phyloP scores from a whole-genome alignment of 2,329 filamentous ascomycete species.

The Cladophialophora bantiana region DNA sequence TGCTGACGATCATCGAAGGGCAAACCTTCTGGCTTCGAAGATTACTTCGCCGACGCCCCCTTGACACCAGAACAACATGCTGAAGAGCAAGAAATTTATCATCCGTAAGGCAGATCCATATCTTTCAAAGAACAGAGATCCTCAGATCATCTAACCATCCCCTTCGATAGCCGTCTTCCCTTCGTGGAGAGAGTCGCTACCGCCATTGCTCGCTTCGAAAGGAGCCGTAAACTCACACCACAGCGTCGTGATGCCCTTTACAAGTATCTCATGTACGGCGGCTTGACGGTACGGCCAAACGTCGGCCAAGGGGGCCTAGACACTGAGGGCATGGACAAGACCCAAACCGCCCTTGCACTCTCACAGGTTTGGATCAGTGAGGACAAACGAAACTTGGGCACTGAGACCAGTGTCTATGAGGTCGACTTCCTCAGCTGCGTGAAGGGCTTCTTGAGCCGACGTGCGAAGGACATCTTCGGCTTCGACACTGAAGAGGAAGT shows the following conservation, averaged over 20 bases:
- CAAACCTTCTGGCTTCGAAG: constrained; percentile 74
- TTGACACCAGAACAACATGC: constrained; percentile 72
- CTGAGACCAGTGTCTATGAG: constrained; percentile 63
- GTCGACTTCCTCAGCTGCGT: constrained; percentile 82
- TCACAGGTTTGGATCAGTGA: constrained; percentile 60
- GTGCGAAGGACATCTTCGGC: constrained; percentile 63
- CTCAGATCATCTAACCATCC: constrained; percentile 25
- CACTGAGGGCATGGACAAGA: constrained; percentile 66
- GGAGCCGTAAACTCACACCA: constrained; percentile 74
- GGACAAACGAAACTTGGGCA: constrained; percentile 50
- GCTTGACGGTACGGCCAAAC: constrained; percentile 69
- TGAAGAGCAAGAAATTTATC: constrained; percentile 74
- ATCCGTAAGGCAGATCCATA: constrained; percentile 57
- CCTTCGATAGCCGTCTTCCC: constrained; percentile 52
- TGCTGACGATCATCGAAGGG: constrained; percentile 42
- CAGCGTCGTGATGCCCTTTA: constrained; percentile 71
- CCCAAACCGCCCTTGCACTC: constrained; percentile 69
- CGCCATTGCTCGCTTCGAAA: constrained; percentile 81
- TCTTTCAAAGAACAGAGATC: not conserved
- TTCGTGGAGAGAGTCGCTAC: constrained; percentile 78
- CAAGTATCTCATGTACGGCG: constrained; percentile 83
- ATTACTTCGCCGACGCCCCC: constrained; percentile 80
- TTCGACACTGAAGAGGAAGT: constrained; percentile 63
- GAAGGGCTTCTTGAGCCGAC: constrained; percentile 74
- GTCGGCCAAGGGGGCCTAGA: constrained; percentile 71